Percentiles rank a stretch among this genome's conserved stretches.
phyloP scores from a whole-genome alignment of 257 asterid species.

The Penstemon barbatus region DNA sequence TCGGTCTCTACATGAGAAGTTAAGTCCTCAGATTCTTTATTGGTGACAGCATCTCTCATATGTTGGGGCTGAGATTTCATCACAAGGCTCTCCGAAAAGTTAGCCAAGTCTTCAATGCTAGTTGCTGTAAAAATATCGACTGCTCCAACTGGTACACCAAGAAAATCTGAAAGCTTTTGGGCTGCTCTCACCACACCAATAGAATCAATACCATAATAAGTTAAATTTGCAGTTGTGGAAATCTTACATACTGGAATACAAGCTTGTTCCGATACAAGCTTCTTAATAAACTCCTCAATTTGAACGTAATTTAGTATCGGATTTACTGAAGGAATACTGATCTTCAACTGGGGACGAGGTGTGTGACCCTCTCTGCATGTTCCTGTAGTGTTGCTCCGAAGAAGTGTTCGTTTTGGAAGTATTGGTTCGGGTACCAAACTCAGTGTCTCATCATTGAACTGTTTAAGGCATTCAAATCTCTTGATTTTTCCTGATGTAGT shows the following conservation, averaged over 20 bases:
- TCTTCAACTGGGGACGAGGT: slow-evolving; percentile 53
- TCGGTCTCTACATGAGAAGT: slow-evolving; percentile 45
- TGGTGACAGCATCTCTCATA: slow-evolving; percentile 23
- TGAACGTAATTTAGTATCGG: slow-evolving; percentile 41
- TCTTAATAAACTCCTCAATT: slow-evolving; percentile 58
- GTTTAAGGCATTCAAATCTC: slow-evolving; percentile 80
- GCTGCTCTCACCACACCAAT: slow-evolving; percentile 97
- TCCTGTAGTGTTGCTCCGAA: slow-evolving; percentile 73
- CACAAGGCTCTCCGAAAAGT: slow-evolving; percentile 60
- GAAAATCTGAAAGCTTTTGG: slow-evolving; percentile 83
- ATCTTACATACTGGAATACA: slow-evolving; percentile 57
- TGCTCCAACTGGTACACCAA: slow-evolving; percentile 81
- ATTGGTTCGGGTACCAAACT: slow-evolving; percentile 54
- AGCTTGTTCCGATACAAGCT: slow-evolving; percentile 66
- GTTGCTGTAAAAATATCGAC: slow-evolving; percentile 87
- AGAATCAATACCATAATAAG: slow-evolving; percentile 79
- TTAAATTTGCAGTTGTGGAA: slow-evolving; percentile 60
- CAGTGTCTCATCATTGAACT: slow-evolving; percentile 65
- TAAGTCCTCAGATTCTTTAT: slow-evolving; percentile 39
- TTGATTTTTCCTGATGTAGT: slow-evolving; percentile 81
- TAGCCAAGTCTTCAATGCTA: slow-evolving; percentile 74
- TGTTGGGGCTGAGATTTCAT: slow-evolving; percentile 53
- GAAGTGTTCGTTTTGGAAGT: slow-evolving; percentile 40
- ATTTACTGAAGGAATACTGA: slow-evolving; percentile 25
- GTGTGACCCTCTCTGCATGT: slow-evolving; percentile 72